These are phyloP conservation scores for Pythium sukuiense DNA, from an alignment of 352 stramenopile genomes.

Conservation along the genomic window DNA sequence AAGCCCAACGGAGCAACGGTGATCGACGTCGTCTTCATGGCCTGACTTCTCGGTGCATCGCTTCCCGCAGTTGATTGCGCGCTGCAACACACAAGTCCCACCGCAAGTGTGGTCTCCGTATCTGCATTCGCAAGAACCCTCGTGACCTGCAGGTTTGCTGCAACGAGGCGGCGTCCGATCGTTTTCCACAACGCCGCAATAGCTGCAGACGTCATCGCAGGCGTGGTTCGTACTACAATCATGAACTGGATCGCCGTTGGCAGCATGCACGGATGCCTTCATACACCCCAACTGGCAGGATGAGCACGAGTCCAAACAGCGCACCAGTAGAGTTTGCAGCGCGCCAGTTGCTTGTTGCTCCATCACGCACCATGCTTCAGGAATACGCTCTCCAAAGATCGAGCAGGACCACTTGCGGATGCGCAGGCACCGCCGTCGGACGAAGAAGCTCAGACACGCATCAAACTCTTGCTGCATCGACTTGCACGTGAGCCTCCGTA, in stretches of 20 bases:
- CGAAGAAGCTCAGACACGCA: conserved; percentile 50
- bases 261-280: conserved; percentile 43
- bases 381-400: conserved; percentile 36
- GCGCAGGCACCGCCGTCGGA: conserved; percentile 54
- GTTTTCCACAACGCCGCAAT: conserved; percentile 38
- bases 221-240: conserved; percentile 54
- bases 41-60: conserved; percentile 44
- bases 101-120: conserved; percentile 69
- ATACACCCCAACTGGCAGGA: conserved; percentile 64
- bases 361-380: conserved; percentile 46
- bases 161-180: conserved; percentile 40
- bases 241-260: conserved; percentile 27
- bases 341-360: conserved; percentile 47
- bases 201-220: conserved; percentile 47
- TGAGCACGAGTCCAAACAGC: conserved; percentile 57
- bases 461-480: conserved; percentile 51
- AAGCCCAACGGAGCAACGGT: conserved; percentile 54
- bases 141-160: conserved; percentile 55
- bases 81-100: conserved; percentile 35
- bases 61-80: conserved; percentile 54
- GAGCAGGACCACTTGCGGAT: conserved; percentile 45
- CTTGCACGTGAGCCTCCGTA: conserved; percentile 10
- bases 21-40: conserved; percentile 34
- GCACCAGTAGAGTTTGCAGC: conserved; percentile 53
- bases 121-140: conserved; percentile 62